Evolutionary conservation across 768 basidiomycete species (phyloP).

Genomic region (Leucosporidium yakuticum): DNA sequence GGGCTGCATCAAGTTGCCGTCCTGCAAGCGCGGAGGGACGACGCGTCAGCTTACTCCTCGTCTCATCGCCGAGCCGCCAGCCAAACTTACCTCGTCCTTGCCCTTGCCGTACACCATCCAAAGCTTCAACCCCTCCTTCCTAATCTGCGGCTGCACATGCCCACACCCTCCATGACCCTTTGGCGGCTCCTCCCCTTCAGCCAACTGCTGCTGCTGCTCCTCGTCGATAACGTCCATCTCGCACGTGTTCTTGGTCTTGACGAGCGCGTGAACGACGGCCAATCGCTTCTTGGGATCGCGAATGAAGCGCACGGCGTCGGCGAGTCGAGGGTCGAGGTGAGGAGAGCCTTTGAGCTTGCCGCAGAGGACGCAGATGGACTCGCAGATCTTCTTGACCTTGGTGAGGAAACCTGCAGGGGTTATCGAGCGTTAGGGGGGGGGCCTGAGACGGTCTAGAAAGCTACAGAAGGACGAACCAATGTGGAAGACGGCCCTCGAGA

Average conservation of each 20-base stretch:
- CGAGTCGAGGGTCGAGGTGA: constrained; percentile 30
- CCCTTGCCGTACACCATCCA: constrained; percentile 89
- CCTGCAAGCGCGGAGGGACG: constrained; percentile 1
- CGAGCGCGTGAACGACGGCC: constrained; percentile 34
- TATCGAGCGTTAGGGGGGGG: background rate
- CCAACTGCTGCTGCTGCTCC: constrained; percentile 58
- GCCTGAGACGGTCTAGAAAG: background rate
- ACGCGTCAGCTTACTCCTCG: background rate
- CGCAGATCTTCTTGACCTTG: constrained; percentile 99
- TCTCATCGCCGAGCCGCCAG: background rate
- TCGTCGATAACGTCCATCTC: constrained; percentile 84
- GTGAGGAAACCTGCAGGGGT: constrained; percentile 70
- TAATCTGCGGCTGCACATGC: constrained; percentile 75
- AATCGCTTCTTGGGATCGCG: constrained; percentile 40
- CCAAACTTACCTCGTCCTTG: constrained; percentile 68
- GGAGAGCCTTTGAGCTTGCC: constrained; percentile 89
- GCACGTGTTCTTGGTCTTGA: constrained; percentile 68
- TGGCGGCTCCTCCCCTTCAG: constrained; percentile 54
- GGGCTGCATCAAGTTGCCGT: constrained; percentile 31
- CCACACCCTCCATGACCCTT: constrained; percentile 97
- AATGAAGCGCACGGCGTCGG: constrained; percentile 35
- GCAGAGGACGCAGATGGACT: constrained; percentile 97
- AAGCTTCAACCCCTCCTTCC: constrained; percentile 92
- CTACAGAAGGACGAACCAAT: constrained; percentile 58
- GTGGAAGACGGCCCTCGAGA: constrained; percentile 94